These are phyloP conservation scores for Jackrogersella multiformis DNA, from an alignment of 495 filamentous ascomycete species.

Conservation along the genomic window DNA sequence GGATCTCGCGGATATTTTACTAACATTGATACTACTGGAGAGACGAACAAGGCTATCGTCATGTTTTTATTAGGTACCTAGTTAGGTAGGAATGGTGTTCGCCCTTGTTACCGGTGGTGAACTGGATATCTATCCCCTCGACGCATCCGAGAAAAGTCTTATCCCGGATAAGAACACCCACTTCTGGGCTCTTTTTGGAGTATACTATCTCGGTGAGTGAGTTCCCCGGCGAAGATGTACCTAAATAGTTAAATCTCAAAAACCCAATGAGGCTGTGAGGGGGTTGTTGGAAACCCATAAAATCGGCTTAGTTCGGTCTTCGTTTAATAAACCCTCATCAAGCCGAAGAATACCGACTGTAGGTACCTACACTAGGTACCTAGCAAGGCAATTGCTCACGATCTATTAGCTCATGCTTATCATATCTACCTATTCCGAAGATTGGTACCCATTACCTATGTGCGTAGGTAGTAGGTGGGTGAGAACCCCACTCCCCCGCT, in stretches of 20 bases:
- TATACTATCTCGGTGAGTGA: constrained; percentile 84
- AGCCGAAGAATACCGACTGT: no score
- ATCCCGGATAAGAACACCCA: constrained; percentile 58
- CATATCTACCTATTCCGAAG: no score
- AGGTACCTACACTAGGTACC: no score
- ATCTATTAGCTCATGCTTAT: constrained; percentile 37
- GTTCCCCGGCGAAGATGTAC: constrained; percentile 80
- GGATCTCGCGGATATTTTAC: background rate
- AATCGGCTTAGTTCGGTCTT: constrained; percentile 75
- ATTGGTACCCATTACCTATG: no score
- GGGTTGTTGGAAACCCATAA: constrained; percentile 83
- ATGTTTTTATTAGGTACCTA: no score
- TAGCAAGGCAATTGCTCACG: constrained; percentile 29
- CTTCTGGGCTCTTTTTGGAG: constrained; percentile 65
- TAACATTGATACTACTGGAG: background rate
- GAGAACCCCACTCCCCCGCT: no score
- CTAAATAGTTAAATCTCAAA: constrained; percentile 88
- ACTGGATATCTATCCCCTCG: constrained; percentile 85
- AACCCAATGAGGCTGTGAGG: constrained; percentile 80
- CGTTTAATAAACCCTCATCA: constrained; percentile 82
- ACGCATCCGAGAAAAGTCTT: constrained; percentile 75
- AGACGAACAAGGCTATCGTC: no score
- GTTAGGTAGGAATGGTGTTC: constrained; percentile 72
- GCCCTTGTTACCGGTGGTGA: constrained; percentile 80
- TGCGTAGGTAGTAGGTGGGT: no score